Conservation (phyloP, 805 yeast species). For the Kodamaea leandrae region DNA sequence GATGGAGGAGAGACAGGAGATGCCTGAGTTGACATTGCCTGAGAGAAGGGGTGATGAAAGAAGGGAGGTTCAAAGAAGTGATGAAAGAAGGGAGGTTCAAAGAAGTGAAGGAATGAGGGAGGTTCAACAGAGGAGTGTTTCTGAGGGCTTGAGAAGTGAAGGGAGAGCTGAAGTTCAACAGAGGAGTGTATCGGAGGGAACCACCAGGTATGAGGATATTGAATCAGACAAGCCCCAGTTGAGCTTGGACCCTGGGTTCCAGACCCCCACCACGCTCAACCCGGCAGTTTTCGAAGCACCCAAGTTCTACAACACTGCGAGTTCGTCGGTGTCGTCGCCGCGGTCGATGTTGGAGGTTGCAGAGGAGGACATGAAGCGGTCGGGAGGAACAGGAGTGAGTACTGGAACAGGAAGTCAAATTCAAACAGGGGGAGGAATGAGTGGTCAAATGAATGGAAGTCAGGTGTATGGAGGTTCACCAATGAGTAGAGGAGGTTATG, state of each 20-base stretch:
- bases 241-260: no score
- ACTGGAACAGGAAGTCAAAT: no score
- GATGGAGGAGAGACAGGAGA: background rate
- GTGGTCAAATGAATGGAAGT: no score
- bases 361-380: no score
- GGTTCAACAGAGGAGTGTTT: background rate
- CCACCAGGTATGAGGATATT: no score
- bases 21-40: background rate
- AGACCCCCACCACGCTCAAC: background rate
- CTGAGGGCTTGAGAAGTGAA: background rate
- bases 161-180: background rate
- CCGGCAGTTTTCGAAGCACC: background rate
- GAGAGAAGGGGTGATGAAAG: background rate
- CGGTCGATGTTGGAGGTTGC: conserved; percentile 1
- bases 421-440: no score
- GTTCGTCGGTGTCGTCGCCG: background rate
- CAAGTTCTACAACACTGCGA: background rate
- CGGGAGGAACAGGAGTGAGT: no score
- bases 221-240: no score
- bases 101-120: background rate
- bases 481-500: no score
- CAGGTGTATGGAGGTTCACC: no score
- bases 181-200: background rate
- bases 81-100: background rate
- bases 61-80: background rate